These are phyloP conservation scores for Trametes cinnabarina DNA, from an alignment of 768 basidiomycete genomes.

Conservation along the genomic window DNA sequence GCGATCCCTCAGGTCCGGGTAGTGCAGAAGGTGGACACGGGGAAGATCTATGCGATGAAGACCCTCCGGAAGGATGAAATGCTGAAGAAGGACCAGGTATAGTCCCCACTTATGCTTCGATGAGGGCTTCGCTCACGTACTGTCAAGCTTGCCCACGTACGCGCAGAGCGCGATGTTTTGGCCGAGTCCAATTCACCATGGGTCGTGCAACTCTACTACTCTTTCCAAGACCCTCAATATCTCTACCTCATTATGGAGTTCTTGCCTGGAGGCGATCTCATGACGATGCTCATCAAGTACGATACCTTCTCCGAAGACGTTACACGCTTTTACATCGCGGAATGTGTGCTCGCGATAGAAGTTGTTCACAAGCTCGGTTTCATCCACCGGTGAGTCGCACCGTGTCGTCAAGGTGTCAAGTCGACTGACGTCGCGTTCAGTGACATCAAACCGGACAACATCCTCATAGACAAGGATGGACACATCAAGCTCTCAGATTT, in stretches of 20 bases:
- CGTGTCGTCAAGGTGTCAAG: not conserved
- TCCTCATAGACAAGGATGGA: conserved; percentile 95
- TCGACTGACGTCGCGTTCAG: conserved; percentile 40
- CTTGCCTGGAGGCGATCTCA: conserved; percentile 94
- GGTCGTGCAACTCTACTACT: conserved; percentile 97
- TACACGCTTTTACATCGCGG: conserved; percentile 97
- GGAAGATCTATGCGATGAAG: conserved; percentile 99
- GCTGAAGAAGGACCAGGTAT: conserved; percentile 97
- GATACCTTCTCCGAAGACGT: conserved; percentile 99
- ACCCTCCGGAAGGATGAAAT: conserved; percentile 96
- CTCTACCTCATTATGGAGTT: conserved; percentile 99
- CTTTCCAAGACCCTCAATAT: conserved; percentile 92
- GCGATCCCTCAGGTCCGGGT: conserved; percentile 64
- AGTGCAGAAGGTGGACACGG: conserved; percentile 95
- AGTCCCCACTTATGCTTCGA: conserved; percentile 21
- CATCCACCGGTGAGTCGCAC: conserved; percentile 81
- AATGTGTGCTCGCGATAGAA: conserved; percentile 96
- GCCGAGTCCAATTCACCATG: conserved; percentile 94
- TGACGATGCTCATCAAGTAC: conserved; percentile 99
- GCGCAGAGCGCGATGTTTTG: conserved; percentile 94
- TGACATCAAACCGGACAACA: conserved; percentile 99
- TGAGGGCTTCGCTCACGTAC: not conserved
- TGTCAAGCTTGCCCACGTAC: conserved; percentile 90
- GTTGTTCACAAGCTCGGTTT: conserved; percentile 97
- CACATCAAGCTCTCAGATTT: conserved; percentile 99